phyloP scores from a whole-genome alignment of 176 grass and related monocot genomes.

The Aechmea fasciata region DNA sequence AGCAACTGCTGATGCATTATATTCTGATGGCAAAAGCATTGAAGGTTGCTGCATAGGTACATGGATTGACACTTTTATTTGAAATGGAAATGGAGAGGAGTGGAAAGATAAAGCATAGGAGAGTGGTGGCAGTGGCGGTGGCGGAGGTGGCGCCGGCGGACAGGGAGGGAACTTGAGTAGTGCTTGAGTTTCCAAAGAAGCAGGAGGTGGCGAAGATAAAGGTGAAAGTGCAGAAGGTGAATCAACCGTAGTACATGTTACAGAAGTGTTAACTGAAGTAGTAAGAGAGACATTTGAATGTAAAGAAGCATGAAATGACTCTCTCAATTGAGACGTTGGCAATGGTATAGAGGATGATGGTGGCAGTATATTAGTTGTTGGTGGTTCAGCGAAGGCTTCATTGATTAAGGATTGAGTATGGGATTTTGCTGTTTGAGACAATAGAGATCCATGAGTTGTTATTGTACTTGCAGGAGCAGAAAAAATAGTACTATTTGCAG shows the following conservation, averaged over 20 bases:
- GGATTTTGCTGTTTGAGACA: constrained; percentile 31
- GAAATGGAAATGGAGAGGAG: constrained; percentile 30
- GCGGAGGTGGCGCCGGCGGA: constrained; percentile 9
- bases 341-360: constrained; percentile 24
- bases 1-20: background rate
- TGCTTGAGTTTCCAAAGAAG: constrained; percentile 12
- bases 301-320: constrained; percentile 8
- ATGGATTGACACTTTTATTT: constrained; percentile 20
- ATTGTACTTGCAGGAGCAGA: constrained; percentile 11
- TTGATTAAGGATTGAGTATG: constrained; percentile 18
- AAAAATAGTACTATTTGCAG: background rate
- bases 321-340: constrained; percentile 26
- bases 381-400: constrained; percentile 14
- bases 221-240: constrained; percentile 6
- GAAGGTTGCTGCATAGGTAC: background rate
- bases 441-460: constrained; percentile 17
- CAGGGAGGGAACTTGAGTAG: constrained; percentile 24
- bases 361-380: constrained; percentile 26
- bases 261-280: constrained; percentile 15
- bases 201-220: constrained; percentile 8
- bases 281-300: constrained; percentile 17
- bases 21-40: background rate
- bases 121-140: constrained; percentile 20
- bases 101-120: constrained; percentile 23
- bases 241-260: background rate